These are phyloP conservation scores for Elaphomyces granulatus DNA, from an alignment of 495 filamentous ascomycete genomes.

Conservation along the genomic window DNA sequence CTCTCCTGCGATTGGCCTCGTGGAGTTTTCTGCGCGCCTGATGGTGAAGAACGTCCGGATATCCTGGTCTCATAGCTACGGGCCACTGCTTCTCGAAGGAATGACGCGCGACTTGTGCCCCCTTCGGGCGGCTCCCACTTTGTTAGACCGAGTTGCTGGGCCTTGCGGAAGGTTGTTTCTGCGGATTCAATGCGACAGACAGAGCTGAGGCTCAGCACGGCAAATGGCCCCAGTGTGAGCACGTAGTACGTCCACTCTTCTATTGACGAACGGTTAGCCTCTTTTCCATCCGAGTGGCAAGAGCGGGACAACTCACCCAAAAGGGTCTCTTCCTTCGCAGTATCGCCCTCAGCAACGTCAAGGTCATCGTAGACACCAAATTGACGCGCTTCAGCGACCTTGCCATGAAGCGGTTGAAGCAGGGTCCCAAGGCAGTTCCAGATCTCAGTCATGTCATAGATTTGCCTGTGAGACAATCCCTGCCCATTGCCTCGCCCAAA, in stretches of 20 bases:
- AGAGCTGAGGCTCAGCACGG: slow-evolving; percentile 40
- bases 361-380: slow-evolving; percentile 41
- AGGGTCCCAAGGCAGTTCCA: slow-evolving; percentile 49
- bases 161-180: slow-evolving; percentile 34
- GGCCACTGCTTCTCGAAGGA: slow-evolving; percentile 48
- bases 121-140: slow-evolving; percentile 37
- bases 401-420: slow-evolving; percentile 42
- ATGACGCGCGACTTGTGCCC: slow-evolving; percentile 37
- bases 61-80: slow-evolving; percentile 43
- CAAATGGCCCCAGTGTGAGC: slow-evolving; percentile 43
- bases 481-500: slow-evolving; percentile 45
- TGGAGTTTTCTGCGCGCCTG: background rate
- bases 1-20: background rate
- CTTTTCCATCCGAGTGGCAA: background rate
- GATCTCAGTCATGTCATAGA: slow-evolving; percentile 53
- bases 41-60: slow-evolving; percentile 5
- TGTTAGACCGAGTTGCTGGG: slow-evolving; percentile 39
- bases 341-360: slow-evolving; percentile 31
- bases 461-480: slow-evolving; percentile 40
- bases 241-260: slow-evolving; percentile 53
- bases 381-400: slow-evolving; percentile 38
- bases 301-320: slow-evolving; percentile 30
- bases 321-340: slow-evolving; percentile 37
- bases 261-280: slow-evolving; percentile 21
- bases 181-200: slow-evolving; percentile 29